phyloP scores from a whole-genome alignment of 495 filamentous ascomycete species.

The Margaritispora aquatica region DNA sequence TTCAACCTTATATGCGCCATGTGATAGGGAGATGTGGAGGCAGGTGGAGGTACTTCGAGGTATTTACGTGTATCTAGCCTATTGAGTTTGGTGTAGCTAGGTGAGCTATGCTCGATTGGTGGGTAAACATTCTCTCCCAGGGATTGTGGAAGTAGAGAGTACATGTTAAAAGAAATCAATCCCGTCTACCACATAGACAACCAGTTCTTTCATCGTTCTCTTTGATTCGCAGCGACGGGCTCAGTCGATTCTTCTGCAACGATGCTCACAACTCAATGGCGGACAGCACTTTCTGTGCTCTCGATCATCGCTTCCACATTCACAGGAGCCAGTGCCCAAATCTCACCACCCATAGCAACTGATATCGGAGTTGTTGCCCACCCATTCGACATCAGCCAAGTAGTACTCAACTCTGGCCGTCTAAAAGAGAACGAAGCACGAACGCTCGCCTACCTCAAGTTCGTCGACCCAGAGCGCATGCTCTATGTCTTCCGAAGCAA shows the following conservation, averaged over 20 bases:
- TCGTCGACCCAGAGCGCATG: neutral
- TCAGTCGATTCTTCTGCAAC: neutral
- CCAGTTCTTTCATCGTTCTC: no score
- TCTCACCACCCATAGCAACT: neutral
- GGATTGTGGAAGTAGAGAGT: no score
- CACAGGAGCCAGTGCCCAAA: neutral
- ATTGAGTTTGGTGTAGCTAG: no score
- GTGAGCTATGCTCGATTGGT: no score
- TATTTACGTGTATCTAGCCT: no score
- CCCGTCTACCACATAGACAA: no score
- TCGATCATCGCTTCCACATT: neutral
- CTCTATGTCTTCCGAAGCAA: neutral
- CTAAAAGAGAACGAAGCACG: neutral
- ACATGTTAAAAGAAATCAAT: no score
- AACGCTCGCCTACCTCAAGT: neutral
- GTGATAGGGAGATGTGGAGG: neutral
- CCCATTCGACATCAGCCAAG: neutral
- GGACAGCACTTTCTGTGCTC: neutral
- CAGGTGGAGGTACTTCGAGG: neutral
- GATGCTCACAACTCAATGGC: neutral
- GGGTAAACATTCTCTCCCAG: no score
- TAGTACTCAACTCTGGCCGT: neutral
- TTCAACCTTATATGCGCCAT: neutral
- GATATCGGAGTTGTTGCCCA: neutral
- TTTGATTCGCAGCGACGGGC: no score